A percentile compares a stretch with the other conserved stretches of the same genome.
Conservation (phyloP, 768 basidiomycete species). For the Rhizopogon vinicolor region DNA sequence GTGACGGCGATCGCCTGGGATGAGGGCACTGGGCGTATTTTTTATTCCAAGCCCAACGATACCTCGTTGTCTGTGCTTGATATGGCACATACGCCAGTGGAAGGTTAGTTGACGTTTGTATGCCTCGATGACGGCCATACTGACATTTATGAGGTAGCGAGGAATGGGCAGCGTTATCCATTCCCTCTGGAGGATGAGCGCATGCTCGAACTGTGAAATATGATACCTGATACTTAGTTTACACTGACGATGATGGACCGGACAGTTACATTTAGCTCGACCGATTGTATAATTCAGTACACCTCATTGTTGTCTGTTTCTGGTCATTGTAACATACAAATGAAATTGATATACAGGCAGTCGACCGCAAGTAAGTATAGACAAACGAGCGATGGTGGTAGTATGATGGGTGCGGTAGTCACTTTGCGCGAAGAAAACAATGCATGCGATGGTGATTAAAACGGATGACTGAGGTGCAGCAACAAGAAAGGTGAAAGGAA, state of each 20-base stretch:
- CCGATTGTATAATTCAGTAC: not conserved
- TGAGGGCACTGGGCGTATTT: slow-evolving; percentile 57
- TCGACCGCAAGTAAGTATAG: slow-evolving; percentile 9
- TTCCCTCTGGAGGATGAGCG: slow-evolving; percentile 24
- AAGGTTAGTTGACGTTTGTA: slow-evolving; percentile 19
- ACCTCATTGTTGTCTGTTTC: not conserved
- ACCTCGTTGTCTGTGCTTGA: slow-evolving; percentile 43
- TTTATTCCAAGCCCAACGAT: slow-evolving; percentile 41
- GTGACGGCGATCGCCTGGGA: slow-evolving; percentile 60
- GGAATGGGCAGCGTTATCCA: slow-evolving; percentile 26
- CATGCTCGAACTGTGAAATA: slow-evolving; percentile 25
- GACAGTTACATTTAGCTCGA: not conserved
- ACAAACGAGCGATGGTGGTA: slow-evolving; percentile 14
- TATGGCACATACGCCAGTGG: slow-evolving; percentile 33
- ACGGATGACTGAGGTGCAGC: slow-evolving; percentile 4
- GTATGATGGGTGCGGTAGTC: slow-evolving; percentile 2
- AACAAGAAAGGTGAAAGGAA: slow-evolving; percentile 19
- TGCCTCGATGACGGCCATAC: slow-evolving; percentile 13
- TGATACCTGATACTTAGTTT: not conserved
- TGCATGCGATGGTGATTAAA: not conserved
- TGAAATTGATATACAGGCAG: not conserved
- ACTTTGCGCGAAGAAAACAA: slow-evolving; percentile 5
- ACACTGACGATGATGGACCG: not conserved
- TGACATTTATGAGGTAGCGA: slow-evolving; percentile 27
- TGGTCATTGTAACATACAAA: not conserved